These are phyloP conservation scores for Tagetes patula DNA, from an alignment of 129 eudicot species.

Conservation along the genomic window DNA sequence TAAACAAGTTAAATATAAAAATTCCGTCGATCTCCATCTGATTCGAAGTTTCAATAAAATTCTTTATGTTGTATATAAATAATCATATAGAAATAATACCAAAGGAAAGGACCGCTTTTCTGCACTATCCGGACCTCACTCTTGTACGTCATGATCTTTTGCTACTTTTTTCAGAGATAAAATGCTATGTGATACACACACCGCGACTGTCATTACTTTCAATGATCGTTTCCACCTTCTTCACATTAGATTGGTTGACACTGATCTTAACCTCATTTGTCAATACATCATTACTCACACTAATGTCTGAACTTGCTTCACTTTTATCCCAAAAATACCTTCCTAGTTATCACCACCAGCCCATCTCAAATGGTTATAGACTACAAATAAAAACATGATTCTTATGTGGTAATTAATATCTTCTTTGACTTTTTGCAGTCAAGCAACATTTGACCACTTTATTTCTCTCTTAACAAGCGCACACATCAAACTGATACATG, in stretches of 20 bases:
- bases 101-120: conserved; percentile 59
- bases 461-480: conserved; percentile 64
- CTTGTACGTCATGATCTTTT: conserved; percentile 64
- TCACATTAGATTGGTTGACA: conserved; percentile 38
- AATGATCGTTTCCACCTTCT: conserved; percentile 32
- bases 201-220: conserved; percentile 34
- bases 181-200: conserved; percentile 21
- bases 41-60: neutral
- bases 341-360: conserved; percentile 92
- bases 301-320: conserved; percentile 47
- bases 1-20: too few species aligned
- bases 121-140: conserved; percentile 85
- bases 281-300: conserved; percentile 36
- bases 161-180: conserved; percentile 41
- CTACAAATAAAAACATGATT: neutral
- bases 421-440: conserved; percentile 32
- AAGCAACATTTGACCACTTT: conserved; percentile 26
- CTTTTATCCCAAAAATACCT: conserved; percentile 55
- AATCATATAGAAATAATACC: conserved; percentile 14
- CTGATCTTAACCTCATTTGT: conserved; percentile 15
- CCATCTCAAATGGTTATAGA: conserved; percentile 88
- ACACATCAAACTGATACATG: conserved; percentile 65
- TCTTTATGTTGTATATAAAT: neutral
- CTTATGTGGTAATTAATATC: conserved; percentile 14
- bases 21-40: too few species aligned